These are phyloP conservation scores for Protomyces inouyei DNA, from an alignment of 1,139 yeast species.

Conservation along the genomic window DNA sequence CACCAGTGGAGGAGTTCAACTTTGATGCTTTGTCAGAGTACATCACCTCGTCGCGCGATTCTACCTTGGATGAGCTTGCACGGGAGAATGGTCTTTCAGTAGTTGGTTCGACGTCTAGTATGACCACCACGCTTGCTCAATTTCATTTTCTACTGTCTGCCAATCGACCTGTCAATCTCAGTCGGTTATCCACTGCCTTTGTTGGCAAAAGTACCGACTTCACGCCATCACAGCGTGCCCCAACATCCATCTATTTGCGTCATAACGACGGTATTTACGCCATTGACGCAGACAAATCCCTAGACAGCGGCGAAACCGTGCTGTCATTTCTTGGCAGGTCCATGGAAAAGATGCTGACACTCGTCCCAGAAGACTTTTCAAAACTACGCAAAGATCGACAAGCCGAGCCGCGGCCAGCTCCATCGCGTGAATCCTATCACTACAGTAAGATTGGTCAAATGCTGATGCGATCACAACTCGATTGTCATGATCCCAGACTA, in stretches of 20 bases:
- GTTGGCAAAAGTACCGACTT: conserved; percentile 27
- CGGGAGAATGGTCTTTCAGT: conserved; percentile 44
- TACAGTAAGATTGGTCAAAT: conserved; percentile 66
- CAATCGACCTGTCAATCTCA: conserved; percentile 49
- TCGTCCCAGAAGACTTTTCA: conserved; percentile 43
- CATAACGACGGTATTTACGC: conserved; percentile 50
- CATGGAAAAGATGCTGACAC: conserved; percentile 34
- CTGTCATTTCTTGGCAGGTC: conserved; percentile 58
- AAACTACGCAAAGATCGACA: conserved; percentile 37
- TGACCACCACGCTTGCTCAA: conserved; percentile 72
- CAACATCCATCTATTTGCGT: conserved; percentile 46
- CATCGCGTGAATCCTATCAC: conserved; percentile 48
- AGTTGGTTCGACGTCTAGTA: conserved; percentile 80
- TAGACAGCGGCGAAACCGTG: conserved; percentile 58
- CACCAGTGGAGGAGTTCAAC: conserved; percentile 65
- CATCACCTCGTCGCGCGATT: conserved; percentile 65
- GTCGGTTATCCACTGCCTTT: conserved; percentile 47
- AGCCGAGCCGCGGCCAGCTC: conserved; percentile 29
- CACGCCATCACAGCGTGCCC: conserved; percentile 43
- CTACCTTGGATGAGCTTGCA: conserved; percentile 50
- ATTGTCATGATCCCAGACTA: conserved; percentile 66
- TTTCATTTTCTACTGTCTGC: conserved; percentile 66
- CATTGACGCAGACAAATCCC: conserved; percentile 64
- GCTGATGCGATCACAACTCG: conserved; percentile 84
- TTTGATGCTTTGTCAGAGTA: conserved; percentile 55